A percentile compares a stretch with the other conserved stretches of the same genome.
phyloP scores from a whole-genome alignment of 768 basidiomycete species.

The Clitopilus hobsonii region DNA sequence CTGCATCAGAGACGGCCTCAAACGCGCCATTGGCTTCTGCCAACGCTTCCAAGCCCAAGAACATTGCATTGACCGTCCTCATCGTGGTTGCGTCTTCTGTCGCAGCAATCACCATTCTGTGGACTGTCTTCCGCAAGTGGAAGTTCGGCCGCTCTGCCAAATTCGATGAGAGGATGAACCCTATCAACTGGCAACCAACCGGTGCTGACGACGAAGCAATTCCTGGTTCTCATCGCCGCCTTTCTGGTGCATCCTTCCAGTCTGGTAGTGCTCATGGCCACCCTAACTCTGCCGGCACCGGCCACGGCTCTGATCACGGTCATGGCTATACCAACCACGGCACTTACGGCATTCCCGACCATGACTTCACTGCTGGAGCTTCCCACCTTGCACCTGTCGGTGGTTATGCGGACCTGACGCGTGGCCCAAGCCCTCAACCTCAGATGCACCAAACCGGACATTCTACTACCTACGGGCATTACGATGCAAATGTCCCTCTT shows the following conservation, averaged over 20 bases:
- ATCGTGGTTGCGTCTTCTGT: constrained; percentile 67
- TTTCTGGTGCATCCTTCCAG: constrained; percentile 65
- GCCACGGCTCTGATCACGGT: constrained; percentile 24
- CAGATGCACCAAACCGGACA: constrained; percentile 51
- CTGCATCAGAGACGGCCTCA: constrained; percentile 23
- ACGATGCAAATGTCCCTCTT: constrained; percentile 56
- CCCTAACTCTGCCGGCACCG: constrained; percentile 17
- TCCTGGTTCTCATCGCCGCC: constrained; percentile 44
- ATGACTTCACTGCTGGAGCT: constrained; percentile 72
- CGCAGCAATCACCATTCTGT: constrained; percentile 67
- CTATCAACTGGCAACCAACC: constrained; percentile 85
- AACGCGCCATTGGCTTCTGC: constrained; percentile 22
- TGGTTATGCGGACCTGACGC: constrained; percentile 78
- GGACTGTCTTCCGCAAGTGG: constrained; percentile 93
- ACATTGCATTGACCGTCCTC: constrained; percentile 53
- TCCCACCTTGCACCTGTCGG: constrained; percentile 59
- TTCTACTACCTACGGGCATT: constrained; percentile 45
- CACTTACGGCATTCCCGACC: constrained; percentile 54
- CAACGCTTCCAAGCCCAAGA: constrained; percentile 24
- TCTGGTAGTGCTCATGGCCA: constrained; percentile 41
- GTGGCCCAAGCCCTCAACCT: constrained; percentile 68
- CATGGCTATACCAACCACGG: constrained; percentile 20
- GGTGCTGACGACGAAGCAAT: constrained; percentile 43
- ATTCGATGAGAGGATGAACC: constrained; percentile 82
- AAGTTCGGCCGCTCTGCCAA: constrained; percentile 77